Evolutionary conservation across 441 rosid genomes (phyloP), one percentile per base, ranked within the genome.

Genomic region (Arabidopsis lyrata): DNA sequence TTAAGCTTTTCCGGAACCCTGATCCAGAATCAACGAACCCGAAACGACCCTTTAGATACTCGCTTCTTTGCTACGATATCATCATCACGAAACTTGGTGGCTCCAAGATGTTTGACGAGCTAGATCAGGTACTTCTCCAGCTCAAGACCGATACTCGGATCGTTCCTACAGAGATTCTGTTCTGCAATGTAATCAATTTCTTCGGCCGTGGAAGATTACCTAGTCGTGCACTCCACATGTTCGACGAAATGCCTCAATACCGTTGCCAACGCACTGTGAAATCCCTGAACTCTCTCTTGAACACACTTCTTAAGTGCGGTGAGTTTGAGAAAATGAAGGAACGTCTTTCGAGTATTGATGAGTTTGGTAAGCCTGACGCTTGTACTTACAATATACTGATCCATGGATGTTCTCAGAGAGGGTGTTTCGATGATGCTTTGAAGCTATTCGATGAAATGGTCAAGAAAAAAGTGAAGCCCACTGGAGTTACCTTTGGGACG

Each of bases 311-410:
- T 35, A 74, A 57, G 56, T 87, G 87, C 66, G 38, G 80, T 2
- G 79, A 80, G 15, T 81, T 82, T 45, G 85, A 83, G 13, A 77
- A 74, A 66, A 80, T 84, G 87, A 76, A 44, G 31, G 80, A 82
- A 2, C 14, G 83, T 9, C 70, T 84, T 59, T 60, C n/a, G 49
- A 41, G 72, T 45, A 57, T 86, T 77, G 87, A 80, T 67, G 59
- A 81, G 61, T 69, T 35, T 56, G 83, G 70, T 8, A 66, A 58
- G 55, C 86, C 92, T 5, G 95, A 93, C 76, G 81, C 86, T 44
- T 91, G 97, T 62, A 93, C 93, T 48, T 93, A 78, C 72, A 91
- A 88, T 63, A 81, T 91, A 74, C 10, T 87, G 85, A 89, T 93
- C 39, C 68, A 80, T 12, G 84, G 80, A 11, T 77, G 77, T 44